A percentile compares a stretch with the other conserved stretches of the same genome.
phyloP scores from a whole-genome alignment of 768 basidiomycete species.

The Agaricus subrufescens region DNA sequence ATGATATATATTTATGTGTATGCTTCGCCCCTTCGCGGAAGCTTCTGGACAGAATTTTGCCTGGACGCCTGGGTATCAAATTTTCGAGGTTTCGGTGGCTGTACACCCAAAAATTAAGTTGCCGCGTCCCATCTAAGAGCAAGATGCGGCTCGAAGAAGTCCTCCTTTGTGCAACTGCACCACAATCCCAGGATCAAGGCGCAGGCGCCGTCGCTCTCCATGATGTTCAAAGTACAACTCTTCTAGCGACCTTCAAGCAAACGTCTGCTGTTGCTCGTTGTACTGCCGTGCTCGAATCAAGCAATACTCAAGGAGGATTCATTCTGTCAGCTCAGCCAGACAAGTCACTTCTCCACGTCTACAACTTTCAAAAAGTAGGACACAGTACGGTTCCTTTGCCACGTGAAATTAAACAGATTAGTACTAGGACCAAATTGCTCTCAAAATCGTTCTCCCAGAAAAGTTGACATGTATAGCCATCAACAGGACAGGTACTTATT shows the following conservation, averaged over 20 bases:
- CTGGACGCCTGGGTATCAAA: not conserved
- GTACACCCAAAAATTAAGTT: too few relatives aligned
- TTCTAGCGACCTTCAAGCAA: constrained; percentile 87
- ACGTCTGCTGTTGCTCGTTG: constrained; percentile 61
- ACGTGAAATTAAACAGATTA: constrained; percentile 9
- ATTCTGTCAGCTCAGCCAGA: constrained; percentile 83
- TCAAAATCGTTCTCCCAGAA: constrained; percentile 87
- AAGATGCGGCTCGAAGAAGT: constrained; percentile 65
- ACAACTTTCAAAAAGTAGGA: constrained; percentile 87
- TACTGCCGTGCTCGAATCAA: constrained; percentile 64
- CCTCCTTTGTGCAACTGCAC: constrained; percentile 58
- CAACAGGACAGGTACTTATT: constrained; percentile 68
- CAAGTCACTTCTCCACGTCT: constrained; percentile 85
- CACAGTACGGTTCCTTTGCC: not conserved
- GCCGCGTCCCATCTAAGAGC: too few relatives aligned
- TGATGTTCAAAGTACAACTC: constrained; percentile 73
- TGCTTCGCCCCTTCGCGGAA: too few relatives aligned
- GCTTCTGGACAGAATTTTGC: too few relatives aligned
- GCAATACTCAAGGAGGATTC: constrained; percentile 73
- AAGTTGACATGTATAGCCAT: constrained; percentile 77
- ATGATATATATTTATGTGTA: constrained; percentile 11
- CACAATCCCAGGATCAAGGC: constrained; percentile 40
- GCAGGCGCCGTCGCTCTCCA: constrained; percentile 70
- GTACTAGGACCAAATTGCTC: constrained; percentile 79
- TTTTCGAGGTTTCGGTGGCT: not conserved